A percentile compares a stretch with the other conserved stretches of the same genome.
Evolutionary conservation across 768 basidiomycete species (phyloP).

Genomic region (Trametes cubensis): DNA sequence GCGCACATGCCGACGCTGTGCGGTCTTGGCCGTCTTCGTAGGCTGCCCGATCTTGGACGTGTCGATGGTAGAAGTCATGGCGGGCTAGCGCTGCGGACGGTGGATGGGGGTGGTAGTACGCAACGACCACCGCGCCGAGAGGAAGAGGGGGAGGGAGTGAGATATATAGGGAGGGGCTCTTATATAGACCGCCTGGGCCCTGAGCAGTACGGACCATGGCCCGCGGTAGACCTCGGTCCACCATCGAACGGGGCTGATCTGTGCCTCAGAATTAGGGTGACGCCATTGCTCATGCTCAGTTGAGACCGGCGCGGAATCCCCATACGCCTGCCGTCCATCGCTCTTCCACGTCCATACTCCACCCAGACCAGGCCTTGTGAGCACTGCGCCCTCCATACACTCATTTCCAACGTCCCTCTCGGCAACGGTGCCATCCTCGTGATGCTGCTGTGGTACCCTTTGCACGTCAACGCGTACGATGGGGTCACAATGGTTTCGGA

Average conservation of each 20-base stretch:
- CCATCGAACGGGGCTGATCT: background rate
- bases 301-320: background rate
- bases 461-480: background rate
- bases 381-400: background rate
- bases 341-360: slow-evolving; percentile 3
- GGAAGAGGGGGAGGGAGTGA: background rate
- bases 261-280: slow-evolving; percentile 7
- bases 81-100: background rate
- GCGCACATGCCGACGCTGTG: slow-evolving; percentile 62
- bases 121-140: background rate
- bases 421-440: background rate
- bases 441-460: background rate
- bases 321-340: background rate
- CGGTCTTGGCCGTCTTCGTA: slow-evolving; percentile 37
- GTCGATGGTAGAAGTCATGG: slow-evolving; percentile 33
- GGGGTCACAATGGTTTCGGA: slow-evolving; percentile 1
- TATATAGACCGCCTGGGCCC: slow-evolving; percentile 4
- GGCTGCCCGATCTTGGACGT: slow-evolving; percentile 31
- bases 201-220: background rate
- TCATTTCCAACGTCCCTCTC: background rate
- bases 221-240: background rate
- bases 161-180: slow-evolving; percentile 6
- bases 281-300: background rate
- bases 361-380: background rate
- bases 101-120: background rate